Evolutionary conservation across 768 basidiomycete genomes (phyloP).

Genomic region (Podaxis sp.): DNA sequence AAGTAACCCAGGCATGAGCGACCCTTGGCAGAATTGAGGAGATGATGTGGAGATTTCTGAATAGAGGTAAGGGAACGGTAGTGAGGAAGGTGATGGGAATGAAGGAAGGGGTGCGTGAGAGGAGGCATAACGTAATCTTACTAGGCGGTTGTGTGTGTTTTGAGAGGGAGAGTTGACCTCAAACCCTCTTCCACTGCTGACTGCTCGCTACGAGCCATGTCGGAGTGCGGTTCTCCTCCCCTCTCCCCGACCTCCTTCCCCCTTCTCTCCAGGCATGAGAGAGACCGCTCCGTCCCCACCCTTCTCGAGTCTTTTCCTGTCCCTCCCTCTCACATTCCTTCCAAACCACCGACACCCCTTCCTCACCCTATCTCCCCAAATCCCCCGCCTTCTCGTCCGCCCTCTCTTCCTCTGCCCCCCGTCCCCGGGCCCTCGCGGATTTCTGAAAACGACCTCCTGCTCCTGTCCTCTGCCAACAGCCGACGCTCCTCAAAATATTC

Average conservation of each 20-base stretch:
- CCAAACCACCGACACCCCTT: conserved; percentile 19
- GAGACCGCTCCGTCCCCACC: conserved; percentile 20
- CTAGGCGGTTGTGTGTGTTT: not conserved
- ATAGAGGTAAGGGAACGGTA: not conserved
- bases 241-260: not conserved
- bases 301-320: conserved; percentile 40
- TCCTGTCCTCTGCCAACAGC: conserved; percentile 28
- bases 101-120: not conserved
- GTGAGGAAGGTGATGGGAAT: not conserved
- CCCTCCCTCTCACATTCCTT: conserved; percentile 41
- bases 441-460: conserved; percentile 44
- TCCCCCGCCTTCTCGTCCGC: conserved; percentile 60
- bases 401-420: conserved; percentile 59
- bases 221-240: not conserved
- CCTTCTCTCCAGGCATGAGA: not conserved
- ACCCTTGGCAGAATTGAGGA: not conserved
- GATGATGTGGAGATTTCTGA: not conserved
- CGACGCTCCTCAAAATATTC: conserved; percentile 25
- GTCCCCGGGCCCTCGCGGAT: conserved; percentile 62
- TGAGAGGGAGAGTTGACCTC: not conserved
- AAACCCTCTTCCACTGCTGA: not conserved
- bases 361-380: conserved; percentile 31
- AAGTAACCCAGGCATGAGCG: not conserved
- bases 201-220: not conserved
- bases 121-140: not conserved